Conservation (phyloP, 225 moss, liverwort and hornwort genomes). For the Straminergon stramineum region DNA sequence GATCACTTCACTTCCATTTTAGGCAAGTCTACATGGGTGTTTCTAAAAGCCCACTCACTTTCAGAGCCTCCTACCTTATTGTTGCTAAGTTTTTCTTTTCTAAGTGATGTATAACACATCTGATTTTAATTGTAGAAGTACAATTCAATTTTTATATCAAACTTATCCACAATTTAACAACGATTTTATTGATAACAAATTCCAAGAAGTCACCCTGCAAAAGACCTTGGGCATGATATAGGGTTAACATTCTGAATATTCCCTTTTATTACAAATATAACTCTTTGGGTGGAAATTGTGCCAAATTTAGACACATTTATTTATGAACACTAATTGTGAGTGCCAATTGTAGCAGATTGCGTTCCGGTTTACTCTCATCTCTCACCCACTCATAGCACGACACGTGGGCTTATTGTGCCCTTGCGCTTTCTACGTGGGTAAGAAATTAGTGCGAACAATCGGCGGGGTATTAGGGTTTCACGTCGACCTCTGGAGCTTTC, state of each 20-base stretch:
- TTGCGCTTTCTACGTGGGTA: neutral
- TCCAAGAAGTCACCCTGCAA: neutral
- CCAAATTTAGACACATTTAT: neutral
- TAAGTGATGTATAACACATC: no score
- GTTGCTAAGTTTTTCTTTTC: neutral
- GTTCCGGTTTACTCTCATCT: neutral
- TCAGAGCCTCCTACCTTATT: neutral
- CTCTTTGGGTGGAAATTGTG: neutral
- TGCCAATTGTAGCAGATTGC: neutral
- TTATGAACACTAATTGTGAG: neutral
- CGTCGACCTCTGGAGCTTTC: neutral
- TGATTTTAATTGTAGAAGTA: neutral
- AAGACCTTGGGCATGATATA: no score
- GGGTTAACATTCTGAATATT: neutral
- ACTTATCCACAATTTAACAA: neutral
- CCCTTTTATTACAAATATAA: neutral
- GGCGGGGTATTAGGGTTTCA: slow-evolving; percentile 8
- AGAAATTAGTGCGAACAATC: neutral
- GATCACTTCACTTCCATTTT: no score
- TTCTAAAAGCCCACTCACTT: no score
- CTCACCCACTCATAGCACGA: neutral
- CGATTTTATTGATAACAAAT: neutral
- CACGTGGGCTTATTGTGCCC: neutral
- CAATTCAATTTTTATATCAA: no score
- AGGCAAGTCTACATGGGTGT: no score